Percentiles rank a stretch among this genome's conserved stretches.
These are phyloP conservation scores for Geopyxis carbonaria DNA, from an alignment of 495 filamentous ascomycete species.

Conservation along the genomic window DNA sequence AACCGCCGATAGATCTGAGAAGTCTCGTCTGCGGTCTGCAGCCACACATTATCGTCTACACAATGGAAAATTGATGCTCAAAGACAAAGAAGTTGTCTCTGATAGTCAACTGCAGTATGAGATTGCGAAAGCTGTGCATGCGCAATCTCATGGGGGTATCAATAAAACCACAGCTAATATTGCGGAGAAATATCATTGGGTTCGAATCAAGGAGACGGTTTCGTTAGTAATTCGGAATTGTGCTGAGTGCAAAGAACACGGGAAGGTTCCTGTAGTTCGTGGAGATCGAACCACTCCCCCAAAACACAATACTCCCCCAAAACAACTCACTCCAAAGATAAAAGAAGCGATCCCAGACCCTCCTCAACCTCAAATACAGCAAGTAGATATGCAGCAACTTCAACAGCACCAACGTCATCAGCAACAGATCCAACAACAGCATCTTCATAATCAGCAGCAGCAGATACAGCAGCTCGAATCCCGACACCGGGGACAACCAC, in stretches of 20 bases:
- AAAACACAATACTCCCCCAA: not conserved
- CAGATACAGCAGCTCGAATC: constrained; percentile 5
- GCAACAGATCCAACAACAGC: constrained; percentile 2
- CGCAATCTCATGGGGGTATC: constrained; percentile 66
- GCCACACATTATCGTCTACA: constrained; percentile 87
- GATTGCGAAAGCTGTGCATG: constrained; percentile 61
- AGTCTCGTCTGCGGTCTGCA: constrained; percentile 78
- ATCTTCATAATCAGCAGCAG: constrained; percentile 6
- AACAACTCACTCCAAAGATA: not conserved
- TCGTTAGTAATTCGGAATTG: constrained; percentile 88
- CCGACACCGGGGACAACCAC: not conserved
- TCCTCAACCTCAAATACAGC: constrained; percentile 1
- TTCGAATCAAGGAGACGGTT: constrained; percentile 96
- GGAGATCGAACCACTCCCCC: constrained; percentile 14
- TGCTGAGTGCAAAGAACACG: constrained; percentile 67
- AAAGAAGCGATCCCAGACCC: not conserved
- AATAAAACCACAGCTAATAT: constrained; percentile 96
- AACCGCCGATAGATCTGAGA: constrained; percentile 87
- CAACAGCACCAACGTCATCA: constrained; percentile 8
- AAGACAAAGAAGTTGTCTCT: constrained; percentile 91
- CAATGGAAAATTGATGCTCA: constrained; percentile 75
- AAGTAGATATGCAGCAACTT: not conserved
- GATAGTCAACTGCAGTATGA: constrained; percentile 86
- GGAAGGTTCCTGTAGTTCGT: constrained; percentile 38
- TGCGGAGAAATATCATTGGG: constrained; percentile 91